Conservation (phyloP, 129 eudicot species). For the Scalesia atractyloides region DNA sequence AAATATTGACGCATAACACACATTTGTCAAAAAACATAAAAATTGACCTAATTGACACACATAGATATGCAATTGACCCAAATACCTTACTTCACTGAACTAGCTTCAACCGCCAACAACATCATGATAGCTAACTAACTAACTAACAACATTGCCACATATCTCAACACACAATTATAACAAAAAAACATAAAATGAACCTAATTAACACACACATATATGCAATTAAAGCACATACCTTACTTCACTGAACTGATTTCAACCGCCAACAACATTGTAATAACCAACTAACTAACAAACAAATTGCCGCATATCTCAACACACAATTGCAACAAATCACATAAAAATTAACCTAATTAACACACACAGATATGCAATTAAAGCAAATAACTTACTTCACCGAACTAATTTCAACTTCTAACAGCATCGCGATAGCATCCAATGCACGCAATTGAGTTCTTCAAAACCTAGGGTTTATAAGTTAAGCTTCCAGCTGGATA, state of each 20-base stretch:
- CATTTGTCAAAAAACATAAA: too few species aligned
- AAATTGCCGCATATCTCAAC: not conserved
- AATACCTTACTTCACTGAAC: too few species aligned
- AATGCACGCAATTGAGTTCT: slow-evolving; percentile 31
- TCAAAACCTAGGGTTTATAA: slow-evolving; percentile 45
- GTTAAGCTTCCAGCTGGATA: slow-evolving; percentile 17
- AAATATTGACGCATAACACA: too few species aligned
- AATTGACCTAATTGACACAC: too few species aligned
- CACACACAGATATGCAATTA: not conserved
- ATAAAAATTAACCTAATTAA: too few species aligned
- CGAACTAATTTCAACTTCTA: slow-evolving; percentile 34
- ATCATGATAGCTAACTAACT: too few species aligned
- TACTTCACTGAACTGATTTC: too few species aligned
- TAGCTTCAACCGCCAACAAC: too few species aligned
- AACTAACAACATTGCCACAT: not conserved
- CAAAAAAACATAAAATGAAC: slow-evolving; percentile 9
- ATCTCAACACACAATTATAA: not conserved
- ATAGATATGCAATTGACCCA: too few species aligned
- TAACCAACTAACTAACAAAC: too few species aligned
- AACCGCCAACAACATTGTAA: too few species aligned
- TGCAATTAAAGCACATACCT: too few species aligned
- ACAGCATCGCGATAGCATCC: slow-evolving; percentile 30
- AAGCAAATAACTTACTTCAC: slow-evolving; percentile 38
- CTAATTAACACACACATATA: slow-evolving; percentile 3
- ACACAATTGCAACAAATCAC: not conserved